Base-by-base conservation (phyloP, 441 rosid species). In the Gossypium gossypioides region DNA sequence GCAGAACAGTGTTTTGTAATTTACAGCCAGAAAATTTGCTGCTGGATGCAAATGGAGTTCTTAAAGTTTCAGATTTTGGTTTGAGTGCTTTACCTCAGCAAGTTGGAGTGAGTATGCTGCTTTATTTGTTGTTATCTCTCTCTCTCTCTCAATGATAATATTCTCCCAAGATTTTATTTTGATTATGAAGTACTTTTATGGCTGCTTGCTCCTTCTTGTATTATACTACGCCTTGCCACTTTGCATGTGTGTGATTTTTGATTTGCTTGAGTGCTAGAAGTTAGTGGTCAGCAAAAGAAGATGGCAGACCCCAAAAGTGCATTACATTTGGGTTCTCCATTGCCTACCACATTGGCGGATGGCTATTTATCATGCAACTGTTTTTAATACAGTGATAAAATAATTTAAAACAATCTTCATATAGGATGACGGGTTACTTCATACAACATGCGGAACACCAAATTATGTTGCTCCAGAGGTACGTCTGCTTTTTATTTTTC, bases 391-490 rank as follows among this genome's bases (percentile, higher is more conserved):
- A 10, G 72, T 55, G 63, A 22, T 25, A 51, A 60, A 56, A 56
- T 40, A 18, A 40, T 16, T 61, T 48, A 57, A 71, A 56, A 72
- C 71, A 75, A 71, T 74, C 58, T 25, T 76, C 75, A 29, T 79
- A 18, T 80, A 95, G 99, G 99, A 91, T 72, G 99, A 96, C 84
- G 99, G 97, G 15, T 78, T 96, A 72, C 98, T 96, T 82, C 97
- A 96, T 80, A 96, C 98, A 63, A 92, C 98, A 12, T 96, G 99
- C 76, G 99, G 99, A 73, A 96, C 99, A 0, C 98, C 99, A 79
- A 96, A 96, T 80, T 96, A 96, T 86, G 99, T 96, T 85, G 99
- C 99, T 74, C 99, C 99, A 0, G 99, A 96, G 98, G 99, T 96
- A 78, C 72, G 66, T 57, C 69, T 24, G 21, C 74, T 2, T 55